A percentile compares a stretch with the other conserved stretches of the same genome.
These are phyloP conservation scores for Acanthochlamys bracteata DNA, from an alignment of 106 monocot genomes.

Conservation along the genomic window DNA sequence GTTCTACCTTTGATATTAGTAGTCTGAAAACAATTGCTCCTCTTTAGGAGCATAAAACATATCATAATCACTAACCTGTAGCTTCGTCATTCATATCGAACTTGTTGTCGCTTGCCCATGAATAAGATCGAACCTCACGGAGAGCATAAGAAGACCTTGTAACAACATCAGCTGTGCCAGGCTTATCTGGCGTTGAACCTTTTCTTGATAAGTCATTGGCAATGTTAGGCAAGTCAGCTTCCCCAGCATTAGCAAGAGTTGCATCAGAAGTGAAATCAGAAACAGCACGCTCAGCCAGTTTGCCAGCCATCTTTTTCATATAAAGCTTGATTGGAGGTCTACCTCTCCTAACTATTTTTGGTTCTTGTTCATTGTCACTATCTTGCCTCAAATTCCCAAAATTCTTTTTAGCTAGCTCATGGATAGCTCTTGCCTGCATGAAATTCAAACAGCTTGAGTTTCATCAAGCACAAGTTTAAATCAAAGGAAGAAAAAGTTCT, in stretches of 20 bases:
- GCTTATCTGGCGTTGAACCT: slow-evolving; percentile 21
- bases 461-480: not conserved
- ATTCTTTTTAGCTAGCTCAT: slow-evolving; percentile 69
- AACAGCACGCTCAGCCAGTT: slow-evolving; percentile 26
- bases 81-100: slow-evolving; percentile 48
- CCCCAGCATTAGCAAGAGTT: slow-evolving; percentile 36
- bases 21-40: not conserved
- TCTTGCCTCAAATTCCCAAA: slow-evolving; percentile 66
- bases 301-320: slow-evolving; percentile 24
- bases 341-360: slow-evolving; percentile 36
- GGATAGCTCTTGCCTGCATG: slow-evolving; percentile 49
- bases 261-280: slow-evolving; percentile 25
- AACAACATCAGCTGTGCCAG: slow-evolving; percentile 5
- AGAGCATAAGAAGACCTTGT: slow-evolving; percentile 21
- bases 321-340: slow-evolving; percentile 36
- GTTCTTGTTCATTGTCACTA: slow-evolving; percentile 46
- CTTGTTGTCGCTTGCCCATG: slow-evolving; percentile 37
- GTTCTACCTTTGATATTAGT: not conserved
- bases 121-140: slow-evolving; percentile 20
- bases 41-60: not conserved
- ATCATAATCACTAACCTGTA: slow-evolving; percentile 25
- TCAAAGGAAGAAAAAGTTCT: too few relatives aligned
- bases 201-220: slow-evolving; percentile 21
- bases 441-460: not conserved
- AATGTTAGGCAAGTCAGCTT: slow-evolving; percentile 9